Conservation (phyloP, 2,329 filamentous ascomycete species). For the Beauveria scarabaeidicola region DNA sequence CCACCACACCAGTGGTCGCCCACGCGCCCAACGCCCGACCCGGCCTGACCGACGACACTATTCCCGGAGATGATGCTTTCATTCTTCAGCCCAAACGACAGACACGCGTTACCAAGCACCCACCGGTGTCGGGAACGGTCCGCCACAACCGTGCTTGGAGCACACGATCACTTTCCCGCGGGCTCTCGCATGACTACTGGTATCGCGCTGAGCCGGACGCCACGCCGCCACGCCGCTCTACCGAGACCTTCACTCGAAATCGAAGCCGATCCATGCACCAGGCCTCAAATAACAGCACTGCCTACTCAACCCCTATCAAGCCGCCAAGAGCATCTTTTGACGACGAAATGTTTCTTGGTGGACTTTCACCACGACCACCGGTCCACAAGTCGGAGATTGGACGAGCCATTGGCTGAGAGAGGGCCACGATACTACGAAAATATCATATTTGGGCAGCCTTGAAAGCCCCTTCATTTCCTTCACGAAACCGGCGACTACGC, state of each 20-base stretch:
- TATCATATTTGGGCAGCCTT: not conserved
- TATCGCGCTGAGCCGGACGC: conserved; percentile 28
- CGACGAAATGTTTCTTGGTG: conserved; percentile 36
- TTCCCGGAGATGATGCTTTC: conserved; percentile 54
- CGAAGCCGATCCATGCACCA: conserved; percentile 10
- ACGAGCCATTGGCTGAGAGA: conserved; percentile 42
- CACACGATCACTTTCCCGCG: conserved; percentile 37
- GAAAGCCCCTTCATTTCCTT: not conserved
- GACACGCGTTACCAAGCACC: conserved; percentile 43
- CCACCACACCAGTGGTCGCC: conserved; percentile 44
- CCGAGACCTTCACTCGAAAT: conserved; percentile 20
- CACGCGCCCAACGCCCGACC: conserved; percentile 53
- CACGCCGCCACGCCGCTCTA: conserved; percentile 24
- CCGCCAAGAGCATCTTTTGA: conserved; percentile 37
- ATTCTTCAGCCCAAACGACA: conserved; percentile 44
- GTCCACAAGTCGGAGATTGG: conserved; percentile 42
- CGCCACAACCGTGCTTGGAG: conserved; percentile 33
- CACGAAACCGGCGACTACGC: not conserved
- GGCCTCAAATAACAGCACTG: conserved; percentile 14
- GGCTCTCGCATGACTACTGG: conserved; percentile 28
- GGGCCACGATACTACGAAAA: not conserved
- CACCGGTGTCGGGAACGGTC: conserved; percentile 22
- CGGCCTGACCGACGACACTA: conserved; percentile 52
- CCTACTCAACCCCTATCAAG: conserved; percentile 34
- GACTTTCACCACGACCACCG: conserved; percentile 41